Base-by-base conservation (phyloP, 805 yeast genomes). In the Scheffersomyces spartinae region DNA sequence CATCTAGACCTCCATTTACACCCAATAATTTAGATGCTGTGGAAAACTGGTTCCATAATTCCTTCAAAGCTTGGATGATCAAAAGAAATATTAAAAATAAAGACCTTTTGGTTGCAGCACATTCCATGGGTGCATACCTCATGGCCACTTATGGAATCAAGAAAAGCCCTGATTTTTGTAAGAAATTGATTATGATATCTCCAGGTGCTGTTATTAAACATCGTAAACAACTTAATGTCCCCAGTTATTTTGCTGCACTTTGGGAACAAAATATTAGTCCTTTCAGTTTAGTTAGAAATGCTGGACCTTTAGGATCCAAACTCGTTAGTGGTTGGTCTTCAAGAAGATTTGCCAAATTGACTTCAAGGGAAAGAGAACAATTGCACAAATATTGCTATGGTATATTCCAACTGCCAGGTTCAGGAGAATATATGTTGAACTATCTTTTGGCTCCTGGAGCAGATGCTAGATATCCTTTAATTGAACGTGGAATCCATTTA, bases 231-330 rank as follows among this genome's bases (percentile, higher is more conserved):
- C 65, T 66, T 2, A 41, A 40, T 6, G 67, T 81, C 2, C 95
- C 97, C 1, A 46, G 54, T 20, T 88, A 94, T 78, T 84, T 84
- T 47, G 66, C 65, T 13, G 65, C 63, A 38, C 52, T 88, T 15
- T 91, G 98, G 98, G 85, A 82, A 36, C 70, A 64, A 32, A 82
- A 86, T 47, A 66, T 81, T 15, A 78, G 94, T 1, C 98, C 98
- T 2, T 91, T 88, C 46, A 47, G 77, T 1, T 41, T 86, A 5
- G 88, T 88, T 7, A 60, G 97, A 26, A 62, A 67, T 34, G 50
- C 91, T 0, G 88, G 94, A 0, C 80, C 85, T 1, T 52, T 81
- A 17, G 97, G 98, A 0, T 83, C 95, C 0, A 69, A 71, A 42
- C 54, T 88, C 13, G 85, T 83, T 0, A 78, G 94, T 25, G 93